Conservation (phyloP, 1,284 basidiomycete genomes). For the Sporisorium scitamineum region DNA sequence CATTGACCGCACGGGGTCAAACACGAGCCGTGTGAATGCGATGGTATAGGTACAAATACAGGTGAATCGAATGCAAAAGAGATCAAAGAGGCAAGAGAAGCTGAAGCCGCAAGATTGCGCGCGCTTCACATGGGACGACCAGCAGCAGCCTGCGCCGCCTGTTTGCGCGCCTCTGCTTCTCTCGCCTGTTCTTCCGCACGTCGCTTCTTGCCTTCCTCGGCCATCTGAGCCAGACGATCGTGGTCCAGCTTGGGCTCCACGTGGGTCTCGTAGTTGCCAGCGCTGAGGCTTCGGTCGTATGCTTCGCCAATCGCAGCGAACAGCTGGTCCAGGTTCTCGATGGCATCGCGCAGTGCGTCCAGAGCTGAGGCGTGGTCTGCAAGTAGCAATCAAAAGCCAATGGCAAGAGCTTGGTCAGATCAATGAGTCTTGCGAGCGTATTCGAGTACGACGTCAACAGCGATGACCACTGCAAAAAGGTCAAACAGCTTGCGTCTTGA, state of each 20-base stretch:
- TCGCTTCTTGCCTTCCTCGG: conserved; percentile 44
- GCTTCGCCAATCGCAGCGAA: conserved; percentile 60
- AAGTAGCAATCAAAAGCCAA: not conserved
- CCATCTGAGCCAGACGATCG: conserved; percentile 37
- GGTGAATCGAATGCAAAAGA: conserved; percentile 15
- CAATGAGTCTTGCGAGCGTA: not conserved
- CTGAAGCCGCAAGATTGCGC: not conserved
- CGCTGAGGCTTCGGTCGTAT: conserved; percentile 55
- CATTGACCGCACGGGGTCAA: conserved; percentile 21
- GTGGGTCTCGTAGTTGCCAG: conserved; percentile 56
- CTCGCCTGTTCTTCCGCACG: conserved; percentile 40
- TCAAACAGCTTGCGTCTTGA: conserved; percentile 7
- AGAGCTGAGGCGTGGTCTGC: conserved; percentile 54
- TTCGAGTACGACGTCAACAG: not conserved
- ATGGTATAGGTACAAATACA: conserved; percentile 48
- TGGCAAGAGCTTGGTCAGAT: not conserved
- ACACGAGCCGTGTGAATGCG: conserved; percentile 10
- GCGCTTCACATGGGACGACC: conserved; percentile 41
- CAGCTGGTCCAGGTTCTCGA: conserved; percentile 60
- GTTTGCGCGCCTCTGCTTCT: conserved; percentile 38
- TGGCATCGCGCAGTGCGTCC: conserved; percentile 60
- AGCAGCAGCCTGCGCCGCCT: conserved; percentile 40
- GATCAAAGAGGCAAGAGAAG: not conserved
- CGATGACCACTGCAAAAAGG: conserved; percentile 17
- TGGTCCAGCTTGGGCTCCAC: conserved; percentile 54